Evolutionary conservation across 257 asterid genomes (phyloP).

Genomic region (Petrea volubilis): DNA sequence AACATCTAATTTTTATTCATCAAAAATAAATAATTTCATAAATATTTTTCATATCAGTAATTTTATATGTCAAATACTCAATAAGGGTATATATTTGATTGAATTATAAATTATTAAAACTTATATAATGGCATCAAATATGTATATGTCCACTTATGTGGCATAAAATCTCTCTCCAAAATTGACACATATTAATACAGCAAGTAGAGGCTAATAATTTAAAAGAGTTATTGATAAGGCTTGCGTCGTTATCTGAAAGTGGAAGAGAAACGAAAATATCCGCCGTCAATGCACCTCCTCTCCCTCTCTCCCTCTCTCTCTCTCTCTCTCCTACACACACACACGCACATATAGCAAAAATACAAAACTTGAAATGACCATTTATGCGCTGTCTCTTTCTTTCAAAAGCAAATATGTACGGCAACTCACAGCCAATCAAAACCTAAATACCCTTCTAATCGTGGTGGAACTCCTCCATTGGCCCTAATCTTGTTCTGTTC

Average conservation of each 20-base stretch:
- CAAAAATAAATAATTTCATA: too few relatives aligned
- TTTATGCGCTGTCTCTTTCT: constrained; percentile 31
- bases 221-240: background rate
- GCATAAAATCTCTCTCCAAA: too few relatives aligned
- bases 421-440: constrained; percentile 17
- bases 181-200: background rate
- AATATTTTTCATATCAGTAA: too few relatives aligned
- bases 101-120: too few relatives aligned
- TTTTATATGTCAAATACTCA: too few relatives aligned
- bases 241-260: background rate
- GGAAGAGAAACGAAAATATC: background rate
- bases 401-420: constrained; percentile 26
- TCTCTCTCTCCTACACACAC: too few relatives aligned
- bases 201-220: background rate
- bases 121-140: too few relatives aligned
- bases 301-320: too few relatives aligned
- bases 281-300: background rate
- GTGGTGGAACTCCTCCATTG: background rate
- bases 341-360: too few relatives aligned
- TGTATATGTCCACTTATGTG: too few relatives aligned
- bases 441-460: background rate
- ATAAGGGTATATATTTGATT: too few relatives aligned
- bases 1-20: too few relatives aligned
- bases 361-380: constrained; percentile 13
- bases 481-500: background rate